Percentiles rank a stretch among this genome's conserved stretches.
phyloP scores from a whole-genome alignment of 1,284 basidiomycete genomes.

The Veloboletus limbatus region DNA sequence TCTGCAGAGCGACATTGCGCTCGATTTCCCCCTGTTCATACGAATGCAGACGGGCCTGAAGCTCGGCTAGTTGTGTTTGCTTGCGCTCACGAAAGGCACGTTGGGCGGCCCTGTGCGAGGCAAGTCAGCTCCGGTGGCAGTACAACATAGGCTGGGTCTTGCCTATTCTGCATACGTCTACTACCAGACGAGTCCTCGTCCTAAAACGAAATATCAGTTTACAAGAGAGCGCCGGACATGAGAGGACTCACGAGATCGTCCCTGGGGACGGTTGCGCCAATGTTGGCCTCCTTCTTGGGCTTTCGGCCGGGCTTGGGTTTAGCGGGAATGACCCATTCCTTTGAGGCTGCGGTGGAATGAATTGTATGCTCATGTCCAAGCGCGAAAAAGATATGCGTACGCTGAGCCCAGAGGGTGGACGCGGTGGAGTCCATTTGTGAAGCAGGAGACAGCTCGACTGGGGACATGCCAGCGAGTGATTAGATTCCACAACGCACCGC shows the following conservation, averaged over 20 bases:
- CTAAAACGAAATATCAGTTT: slow-evolving; percentile 28
- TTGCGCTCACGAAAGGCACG: slow-evolving; percentile 89
- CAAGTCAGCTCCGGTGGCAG: slow-evolving; percentile 7
- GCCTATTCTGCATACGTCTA: slow-evolving; percentile 76
- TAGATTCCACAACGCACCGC: slow-evolving; percentile 1
- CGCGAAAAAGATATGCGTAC: slow-evolving; percentile 28
- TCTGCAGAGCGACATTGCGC: slow-evolving; percentile 83
- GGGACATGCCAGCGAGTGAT: slow-evolving; percentile 28
- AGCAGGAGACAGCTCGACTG: slow-evolving; percentile 29
- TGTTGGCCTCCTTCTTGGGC: slow-evolving; percentile 62
- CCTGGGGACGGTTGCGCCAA: slow-evolving; percentile 33
- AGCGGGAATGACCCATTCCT: slow-evolving; percentile 88
- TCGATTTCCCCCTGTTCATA: slow-evolving; percentile 91
- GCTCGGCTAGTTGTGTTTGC: slow-evolving; percentile 86
- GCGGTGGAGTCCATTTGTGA: slow-evolving; percentile 26
- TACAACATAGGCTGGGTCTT: slow-evolving; percentile 14
- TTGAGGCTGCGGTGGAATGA: slow-evolving; percentile 56
- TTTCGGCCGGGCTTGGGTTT: slow-evolving; percentile 89
- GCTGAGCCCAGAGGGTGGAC: slow-evolving; percentile 47
- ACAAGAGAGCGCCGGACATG: neutral
- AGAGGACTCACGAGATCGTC: slow-evolving; percentile 46
- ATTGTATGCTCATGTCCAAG: neutral
- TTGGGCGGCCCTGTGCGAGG: slow-evolving; percentile 70
- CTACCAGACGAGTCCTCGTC: slow-evolving; percentile 53
- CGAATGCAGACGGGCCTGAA: slow-evolving; percentile 81